These are phyloP conservation scores for Xylariales sp. DNA, from an alignment of 2,329 filamentous ascomycete species.

Conservation along the genomic window DNA sequence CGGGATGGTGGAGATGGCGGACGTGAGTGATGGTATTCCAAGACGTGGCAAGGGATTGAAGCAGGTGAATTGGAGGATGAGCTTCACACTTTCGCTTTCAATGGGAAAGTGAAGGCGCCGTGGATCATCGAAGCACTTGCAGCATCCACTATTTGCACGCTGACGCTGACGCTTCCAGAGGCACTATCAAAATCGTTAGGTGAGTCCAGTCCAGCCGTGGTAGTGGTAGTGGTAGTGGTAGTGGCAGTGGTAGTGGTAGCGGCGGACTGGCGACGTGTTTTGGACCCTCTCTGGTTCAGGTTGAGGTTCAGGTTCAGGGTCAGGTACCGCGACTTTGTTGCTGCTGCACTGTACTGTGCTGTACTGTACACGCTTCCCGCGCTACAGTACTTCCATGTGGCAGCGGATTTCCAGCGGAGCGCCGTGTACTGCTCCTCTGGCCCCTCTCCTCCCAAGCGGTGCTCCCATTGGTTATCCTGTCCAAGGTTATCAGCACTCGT, in stretches of 20 bases:
- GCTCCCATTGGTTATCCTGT: slow-evolving; percentile 5
- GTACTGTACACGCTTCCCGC: neutral
- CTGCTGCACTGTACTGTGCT: neutral
- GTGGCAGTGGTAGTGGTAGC: no score
- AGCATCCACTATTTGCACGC: no score
- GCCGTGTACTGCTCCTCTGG: neutral
- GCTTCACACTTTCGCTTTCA: no score
- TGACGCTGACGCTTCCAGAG: no score
- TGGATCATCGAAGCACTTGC: no score
- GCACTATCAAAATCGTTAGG: no score
- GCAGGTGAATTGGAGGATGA: no score
- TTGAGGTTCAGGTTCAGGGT: neutral
- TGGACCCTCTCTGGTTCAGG: neutral
- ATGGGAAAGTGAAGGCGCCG: neutral
- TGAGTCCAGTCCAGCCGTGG: no score
- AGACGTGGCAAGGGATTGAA: no score
- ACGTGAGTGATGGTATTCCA: slow-evolving; percentile 12
- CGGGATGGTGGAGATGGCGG: slow-evolving; percentile 8
- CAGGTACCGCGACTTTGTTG: slow-evolving; percentile 3
- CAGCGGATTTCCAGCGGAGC: neutral
- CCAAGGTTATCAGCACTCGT: slow-evolving; percentile 7
- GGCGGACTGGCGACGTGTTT: neutral
- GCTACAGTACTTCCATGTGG: no score
- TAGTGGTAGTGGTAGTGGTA: no score
- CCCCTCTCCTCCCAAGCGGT: neutral